Conservation (phyloP, 2,329 filamentous ascomycete genomes). For the Paracorniculantispora psalliotae region DNA sequence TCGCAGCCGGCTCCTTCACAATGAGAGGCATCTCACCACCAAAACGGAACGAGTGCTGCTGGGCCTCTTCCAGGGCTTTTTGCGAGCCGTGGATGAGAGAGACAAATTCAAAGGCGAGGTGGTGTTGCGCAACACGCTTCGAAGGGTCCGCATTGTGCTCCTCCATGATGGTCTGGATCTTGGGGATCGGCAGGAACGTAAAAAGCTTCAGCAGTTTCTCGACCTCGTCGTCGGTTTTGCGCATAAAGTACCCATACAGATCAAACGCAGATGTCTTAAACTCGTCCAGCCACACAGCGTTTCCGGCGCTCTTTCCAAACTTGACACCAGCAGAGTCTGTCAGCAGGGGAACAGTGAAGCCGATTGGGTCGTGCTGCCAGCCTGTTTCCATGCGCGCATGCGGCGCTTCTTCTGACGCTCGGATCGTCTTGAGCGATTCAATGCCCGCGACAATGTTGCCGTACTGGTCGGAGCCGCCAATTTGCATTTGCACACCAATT, state of each 20-base stretch:
- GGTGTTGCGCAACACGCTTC: slow-evolving; percentile 74
- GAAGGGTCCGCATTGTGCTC: slow-evolving; percentile 63
- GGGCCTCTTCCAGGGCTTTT: slow-evolving; percentile 58
- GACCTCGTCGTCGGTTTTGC: slow-evolving; percentile 75
- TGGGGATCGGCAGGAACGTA: slow-evolving; percentile 71
- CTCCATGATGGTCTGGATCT: slow-evolving; percentile 64
- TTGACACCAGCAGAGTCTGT: slow-evolving; percentile 83
- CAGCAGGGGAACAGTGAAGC: slow-evolving; percentile 85
- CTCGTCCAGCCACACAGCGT: slow-evolving; percentile 86
- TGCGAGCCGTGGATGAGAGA: slow-evolving; percentile 69
- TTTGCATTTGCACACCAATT: slow-evolving; percentile 71
- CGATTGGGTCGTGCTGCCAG: slow-evolving; percentile 59
- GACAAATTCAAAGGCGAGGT: slow-evolving; percentile 76
- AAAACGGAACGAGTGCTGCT: slow-evolving; percentile 48
- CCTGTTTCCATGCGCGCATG: slow-evolving; percentile 33
- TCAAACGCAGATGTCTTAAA: slow-evolving; percentile 79
- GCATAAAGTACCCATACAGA: slow-evolving; percentile 85
- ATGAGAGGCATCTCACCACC: slow-evolving; percentile 29
- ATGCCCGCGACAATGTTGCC: slow-evolving; percentile 92
- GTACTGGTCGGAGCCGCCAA: slow-evolving; percentile 93
- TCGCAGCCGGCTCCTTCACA: slow-evolving; percentile 24
- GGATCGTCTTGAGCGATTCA: slow-evolving; percentile 74
- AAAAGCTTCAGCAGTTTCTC: slow-evolving; percentile 81
- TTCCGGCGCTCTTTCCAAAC: slow-evolving; percentile 91
- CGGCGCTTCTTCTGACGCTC: slow-evolving; percentile 50